Percentiles rank a stretch among this genome's conserved stretches.
phyloP scores from a whole-genome alignment of 2,329 filamentous ascomycete genomes.

The Arthroderma sp. region DNA sequence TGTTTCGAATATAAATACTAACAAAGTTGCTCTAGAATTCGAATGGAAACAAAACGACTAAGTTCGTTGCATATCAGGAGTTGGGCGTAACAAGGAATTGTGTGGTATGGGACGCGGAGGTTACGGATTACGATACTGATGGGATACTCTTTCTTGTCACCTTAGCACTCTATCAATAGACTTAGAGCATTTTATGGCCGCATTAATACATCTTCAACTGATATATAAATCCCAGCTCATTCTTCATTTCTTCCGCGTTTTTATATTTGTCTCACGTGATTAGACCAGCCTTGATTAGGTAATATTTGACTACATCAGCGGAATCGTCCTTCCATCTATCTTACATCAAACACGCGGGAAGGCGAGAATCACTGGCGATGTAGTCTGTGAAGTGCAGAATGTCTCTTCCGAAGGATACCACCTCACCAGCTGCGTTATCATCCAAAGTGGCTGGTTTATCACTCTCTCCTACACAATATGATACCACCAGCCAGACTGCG shows the following conservation, averaged over 20 bases:
- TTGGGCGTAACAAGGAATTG: not conserved
- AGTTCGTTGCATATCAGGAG: not conserved
- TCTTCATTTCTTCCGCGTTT: no score
- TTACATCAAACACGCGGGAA: not conserved
- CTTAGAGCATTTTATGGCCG: no score
- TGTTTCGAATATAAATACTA: not conserved
- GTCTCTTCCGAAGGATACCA: constrained; percentile 25
- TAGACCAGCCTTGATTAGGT: no score
- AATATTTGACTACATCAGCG: not conserved
- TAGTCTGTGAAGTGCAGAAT: constrained; percentile 18
- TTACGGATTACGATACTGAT: not conserved
- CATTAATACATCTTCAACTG: no score
- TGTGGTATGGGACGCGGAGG: not conserved
- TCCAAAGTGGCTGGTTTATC: constrained; percentile 9
- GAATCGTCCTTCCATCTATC: not conserved
- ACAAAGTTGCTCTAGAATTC: constrained; percentile 33
- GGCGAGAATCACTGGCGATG: not conserved
- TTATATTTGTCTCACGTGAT: not conserved
- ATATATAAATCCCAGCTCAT: no score
- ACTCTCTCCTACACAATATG: not conserved
- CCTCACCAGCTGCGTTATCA: constrained; percentile 20
- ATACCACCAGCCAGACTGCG: not conserved
- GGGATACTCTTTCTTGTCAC: not conserved
- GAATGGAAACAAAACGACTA: constrained; percentile 38
- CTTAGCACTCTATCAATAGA: no score